A percentile compares a stretch with the other conserved stretches of the same genome.
These are phyloP conservation scores for Tetraselmis striata DNA, from an alignment of 139 green algal genomes.

Conservation along the genomic window DNA sequence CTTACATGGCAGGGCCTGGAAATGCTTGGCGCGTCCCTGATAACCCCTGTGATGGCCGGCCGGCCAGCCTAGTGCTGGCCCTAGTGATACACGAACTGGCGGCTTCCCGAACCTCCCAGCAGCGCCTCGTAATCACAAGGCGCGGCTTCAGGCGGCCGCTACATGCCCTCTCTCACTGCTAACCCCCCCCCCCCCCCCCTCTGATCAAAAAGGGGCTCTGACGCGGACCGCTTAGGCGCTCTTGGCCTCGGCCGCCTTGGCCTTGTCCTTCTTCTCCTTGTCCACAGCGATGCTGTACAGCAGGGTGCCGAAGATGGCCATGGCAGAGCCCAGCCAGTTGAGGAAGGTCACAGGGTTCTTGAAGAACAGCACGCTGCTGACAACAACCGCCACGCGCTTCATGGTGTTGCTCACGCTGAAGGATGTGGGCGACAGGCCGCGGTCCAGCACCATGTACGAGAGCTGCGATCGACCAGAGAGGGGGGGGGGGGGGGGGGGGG, in stretches of 20 bases:
- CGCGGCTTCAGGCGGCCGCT: no score
- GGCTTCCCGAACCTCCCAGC: no score
- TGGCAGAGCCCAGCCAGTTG: slow-evolving; percentile 71
- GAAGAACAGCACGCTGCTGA: slow-evolving; percentile 60
- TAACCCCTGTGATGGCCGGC: no score
- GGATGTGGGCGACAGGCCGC: slow-evolving; percentile 76
- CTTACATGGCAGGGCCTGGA: no score
- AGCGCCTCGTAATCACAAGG: no score
- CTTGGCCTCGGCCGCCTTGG: slow-evolving; percentile 7
- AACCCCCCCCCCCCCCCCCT: no score
- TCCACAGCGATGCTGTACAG: slow-evolving; percentile 74
- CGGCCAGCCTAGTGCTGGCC: no score
- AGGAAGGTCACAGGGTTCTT: slow-evolving; percentile 61
- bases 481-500: background rate
- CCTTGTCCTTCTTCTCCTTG: slow-evolving; percentile 47
- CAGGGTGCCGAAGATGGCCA: slow-evolving; percentile 81
- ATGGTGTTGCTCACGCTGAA: slow-evolving; percentile 91
- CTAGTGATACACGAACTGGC: no score
- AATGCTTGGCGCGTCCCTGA: no score
- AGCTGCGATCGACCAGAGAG: slow-evolving; percentile 24
- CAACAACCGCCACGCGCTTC: slow-evolving; percentile 89
- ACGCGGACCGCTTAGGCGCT: no score
- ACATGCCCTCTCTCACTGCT: no score
- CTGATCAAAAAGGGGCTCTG: no score
- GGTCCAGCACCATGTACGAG: slow-evolving; percentile 84